Evolutionary conservation across 805 yeast genomes (phyloP).

Genomic region (Blastobotrys mokoenaii): DNA sequence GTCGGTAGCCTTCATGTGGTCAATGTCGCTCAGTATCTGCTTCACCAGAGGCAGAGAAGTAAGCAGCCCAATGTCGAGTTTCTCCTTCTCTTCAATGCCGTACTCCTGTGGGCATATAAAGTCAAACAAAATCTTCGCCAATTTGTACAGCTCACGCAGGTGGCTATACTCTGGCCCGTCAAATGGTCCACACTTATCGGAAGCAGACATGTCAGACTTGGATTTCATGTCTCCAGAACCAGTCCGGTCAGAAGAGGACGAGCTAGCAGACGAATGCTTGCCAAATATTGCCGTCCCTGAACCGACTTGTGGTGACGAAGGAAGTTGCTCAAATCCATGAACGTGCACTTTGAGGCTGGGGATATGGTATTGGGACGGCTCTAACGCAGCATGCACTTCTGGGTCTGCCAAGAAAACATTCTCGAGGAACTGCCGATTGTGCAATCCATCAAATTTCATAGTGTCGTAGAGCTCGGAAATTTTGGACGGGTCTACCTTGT

Average conservation of each 20-base stretch:
- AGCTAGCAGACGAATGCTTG: background rate
- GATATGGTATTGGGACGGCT: conserved; percentile 18
- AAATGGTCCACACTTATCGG: conserved; percentile 38
- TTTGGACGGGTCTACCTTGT: conserved; percentile 95
- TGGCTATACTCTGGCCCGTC: conserved; percentile 74
- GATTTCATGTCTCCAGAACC: background rate
- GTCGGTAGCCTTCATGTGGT: conserved; percentile 67
- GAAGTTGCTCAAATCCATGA: too few relatives aligned
- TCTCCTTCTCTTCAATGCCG: conserved; percentile 92
- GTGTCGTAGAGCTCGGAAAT: conserved; percentile 95
- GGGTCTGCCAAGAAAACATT: conserved; percentile 64
- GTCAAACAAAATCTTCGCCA: conserved; percentile 90
- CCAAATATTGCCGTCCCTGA: background rate
- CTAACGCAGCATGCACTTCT: conserved; percentile 25
- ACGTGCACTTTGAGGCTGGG: conserved; percentile 8
- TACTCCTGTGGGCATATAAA: conserved; percentile 98
- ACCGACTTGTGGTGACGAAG: background rate
- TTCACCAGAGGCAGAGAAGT: conserved; percentile 91
- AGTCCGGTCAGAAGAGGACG: background rate
- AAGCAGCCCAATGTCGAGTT: conserved; percentile 87
- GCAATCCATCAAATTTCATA: conserved; percentile 96
- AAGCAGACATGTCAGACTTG: conserved; percentile 13
- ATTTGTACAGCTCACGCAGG: conserved; percentile 77
- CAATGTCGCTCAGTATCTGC: conserved; percentile 74
- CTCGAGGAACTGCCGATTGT: conserved; percentile 82